Base-by-base conservation (phyloP, 768 basidiomycete genomes). In the Agrocybe praecox region DNA sequence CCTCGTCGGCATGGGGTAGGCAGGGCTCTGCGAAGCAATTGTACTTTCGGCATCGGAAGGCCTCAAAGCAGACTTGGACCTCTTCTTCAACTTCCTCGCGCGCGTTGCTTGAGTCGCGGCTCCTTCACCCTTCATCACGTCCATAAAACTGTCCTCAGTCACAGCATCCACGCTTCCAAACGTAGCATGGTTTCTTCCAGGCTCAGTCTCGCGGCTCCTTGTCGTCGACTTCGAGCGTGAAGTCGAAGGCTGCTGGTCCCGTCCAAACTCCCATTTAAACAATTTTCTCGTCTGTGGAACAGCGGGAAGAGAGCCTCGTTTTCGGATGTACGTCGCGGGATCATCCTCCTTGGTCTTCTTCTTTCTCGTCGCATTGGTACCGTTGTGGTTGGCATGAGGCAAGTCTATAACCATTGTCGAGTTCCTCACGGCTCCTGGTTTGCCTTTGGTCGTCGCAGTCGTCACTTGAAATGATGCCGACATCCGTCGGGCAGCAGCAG, bases 1-100 rank as follows among this genome's bases (percentile, higher is more conserved):
- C 11, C 2, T 12, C 40, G n/a, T 17, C n/a, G 45, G 45, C 24
- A 34, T 22, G 14, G 32, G 33, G n/a, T 19, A 36, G 1, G 9
- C 49, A 18, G 32, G 6, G 2, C 12, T 17, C 3, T 23, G 49
- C 10, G 52, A 46, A 19, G 36, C 11, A 19, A 22, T 18, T 22
- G 11, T 26, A 49, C 21, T 47, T 12, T 56, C 50, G 6, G 36
- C n/a, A 46, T 8, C 12, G n/a, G n/a, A 49, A 24, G 49, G 26
- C 47, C 51, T 52, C 42, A 50, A 32, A 40, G 34, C 48, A 15
- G 57, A 58, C 48, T 58, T 49, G 40, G 57, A 54, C 32, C 51
- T 52, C 50, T 55, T 59, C 54, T 63, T 62, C 50, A 60, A 36
- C 56, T 62, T 62, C 62, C 50, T 62, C 44, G 49, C 51, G 43